These are phyloP conservation scores for Artemisia annua DNA, from an alignment of 129 eudicot species.

Conservation along the genomic window DNA sequence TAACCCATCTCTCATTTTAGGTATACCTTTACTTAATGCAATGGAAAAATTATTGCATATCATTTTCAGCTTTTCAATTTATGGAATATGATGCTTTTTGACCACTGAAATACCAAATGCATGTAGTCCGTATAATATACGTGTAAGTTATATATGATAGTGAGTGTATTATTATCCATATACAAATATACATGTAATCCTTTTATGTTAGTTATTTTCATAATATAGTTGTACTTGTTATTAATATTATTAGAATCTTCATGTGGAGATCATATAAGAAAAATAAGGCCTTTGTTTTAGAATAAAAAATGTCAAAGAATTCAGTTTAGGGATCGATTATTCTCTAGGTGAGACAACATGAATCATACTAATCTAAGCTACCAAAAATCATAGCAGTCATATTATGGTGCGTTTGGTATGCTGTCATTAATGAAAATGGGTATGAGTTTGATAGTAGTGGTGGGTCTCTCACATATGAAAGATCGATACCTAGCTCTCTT, in stretches of 20 bases:
- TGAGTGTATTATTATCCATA: neutral
- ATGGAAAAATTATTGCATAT: slow-evolving; percentile 15
- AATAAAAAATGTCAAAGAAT: no score
- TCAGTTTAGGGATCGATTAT: no score
- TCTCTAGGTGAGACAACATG: no score
- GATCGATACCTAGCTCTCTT: no score
- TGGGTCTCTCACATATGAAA: no score
- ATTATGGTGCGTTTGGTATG: no score
- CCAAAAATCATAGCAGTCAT: no score
- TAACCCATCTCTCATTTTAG: neutral
- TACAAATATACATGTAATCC: neutral
- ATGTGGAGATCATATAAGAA: neutral
- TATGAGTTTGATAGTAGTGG: no score
- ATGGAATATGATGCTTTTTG: neutral
- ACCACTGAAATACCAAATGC: neutral
- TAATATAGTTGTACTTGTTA: neutral
- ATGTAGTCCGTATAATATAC: neutral
- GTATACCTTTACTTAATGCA: slow-evolving; percentile 4
- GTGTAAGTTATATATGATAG: slow-evolving; percentile 1
- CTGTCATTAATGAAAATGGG: no score
- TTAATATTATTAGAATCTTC: neutral
- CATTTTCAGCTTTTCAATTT: slow-evolving; percentile 18
- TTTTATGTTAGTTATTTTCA: neutral
- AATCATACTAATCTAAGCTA: no score
- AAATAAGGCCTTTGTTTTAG: no score